These are phyloP conservation scores for Eucalyptus regnans DNA, from an alignment of 345 rosid species.

Conservation along the genomic window DNA sequence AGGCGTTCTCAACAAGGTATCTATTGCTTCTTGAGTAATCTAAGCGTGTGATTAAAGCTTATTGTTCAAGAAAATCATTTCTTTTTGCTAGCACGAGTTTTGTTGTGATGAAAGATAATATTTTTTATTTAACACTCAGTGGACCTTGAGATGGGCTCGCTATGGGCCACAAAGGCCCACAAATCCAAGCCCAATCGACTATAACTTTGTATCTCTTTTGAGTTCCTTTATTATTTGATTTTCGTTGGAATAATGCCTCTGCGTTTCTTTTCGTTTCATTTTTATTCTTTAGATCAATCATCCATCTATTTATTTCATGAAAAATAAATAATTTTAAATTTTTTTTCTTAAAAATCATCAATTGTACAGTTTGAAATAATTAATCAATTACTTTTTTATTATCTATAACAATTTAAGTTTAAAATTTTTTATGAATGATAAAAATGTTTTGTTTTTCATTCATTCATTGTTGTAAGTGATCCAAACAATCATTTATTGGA, in stretches of 20 bases:
- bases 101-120: not conserved
- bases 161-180: not conserved
- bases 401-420: no score
- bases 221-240: not conserved
- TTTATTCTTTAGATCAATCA: not conserved
- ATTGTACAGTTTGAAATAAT: not conserved
- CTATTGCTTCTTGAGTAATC: not conserved
- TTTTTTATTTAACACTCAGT: not conserved
- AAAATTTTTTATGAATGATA: rapidly evolving
- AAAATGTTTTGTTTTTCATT: no score
- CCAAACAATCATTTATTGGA: rapidly evolving
- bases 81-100: not conserved
- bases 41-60: not conserved
- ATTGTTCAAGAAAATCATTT: not conserved
- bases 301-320: not conserved
- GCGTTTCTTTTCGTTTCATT: not conserved
- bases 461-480: rapidly evolving
- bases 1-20: not conserved
- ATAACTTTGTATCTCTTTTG: not conserved
- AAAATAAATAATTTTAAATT: no score
- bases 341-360: no score
- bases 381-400: no score
- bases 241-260: not conserved
- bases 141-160: not conserved
- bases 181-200: not conserved